Base-by-base conservation (phyloP, 108 stramenopile species). In the Cyclotella baltica region DNA sequence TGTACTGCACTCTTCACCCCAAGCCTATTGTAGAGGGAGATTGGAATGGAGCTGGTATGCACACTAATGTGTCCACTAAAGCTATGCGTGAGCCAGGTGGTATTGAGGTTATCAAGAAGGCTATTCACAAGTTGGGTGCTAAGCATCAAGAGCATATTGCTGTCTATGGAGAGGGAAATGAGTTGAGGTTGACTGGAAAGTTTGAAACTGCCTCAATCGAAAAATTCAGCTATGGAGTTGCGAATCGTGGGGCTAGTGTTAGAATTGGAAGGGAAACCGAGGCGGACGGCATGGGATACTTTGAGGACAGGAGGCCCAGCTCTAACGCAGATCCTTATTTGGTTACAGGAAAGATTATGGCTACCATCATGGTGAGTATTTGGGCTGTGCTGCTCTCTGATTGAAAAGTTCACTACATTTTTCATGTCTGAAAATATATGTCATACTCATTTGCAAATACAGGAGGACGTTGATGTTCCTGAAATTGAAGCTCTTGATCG, bases 21-120 rank as follows among this genome's bases (percentile, higher is more conserved):
- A 98, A 99, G 88, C 98, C 98, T 47, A 99, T 98, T 83, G 86
- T 88, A 19, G 90, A 97, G 53, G 98, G 98, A 23, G 98, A 99
- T 85, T 99, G 98, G 98, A 99, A 99, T 84, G 98, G 98, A 15
- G 97, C 98, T 13, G 98, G 98, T 48, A 94, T 95, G 93, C 98
- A 98, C 91, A 97, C 96, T 65, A 99, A 99, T 86, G 96, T 98
- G 58, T 97, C 96, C 61, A 99, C 98, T 58, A 96, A 97, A 86
- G 40, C 69, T 25, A 99, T 98, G 98, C 93, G 98, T 50, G 96
- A 97, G 65, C 90, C 86, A 25, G 96, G 97, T 53, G 98, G 98
- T 62, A 72, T 96, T 65, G 90, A 90, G n/a, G 82, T 71, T 18
- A 99, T 99, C 89, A 96, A 97, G 77, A 85, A 89, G 72, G 97